These are phyloP conservation scores for Penicilliopsis zonata DNA, from an alignment of 495 filamentous ascomycete species.

Conservation along the genomic window DNA sequence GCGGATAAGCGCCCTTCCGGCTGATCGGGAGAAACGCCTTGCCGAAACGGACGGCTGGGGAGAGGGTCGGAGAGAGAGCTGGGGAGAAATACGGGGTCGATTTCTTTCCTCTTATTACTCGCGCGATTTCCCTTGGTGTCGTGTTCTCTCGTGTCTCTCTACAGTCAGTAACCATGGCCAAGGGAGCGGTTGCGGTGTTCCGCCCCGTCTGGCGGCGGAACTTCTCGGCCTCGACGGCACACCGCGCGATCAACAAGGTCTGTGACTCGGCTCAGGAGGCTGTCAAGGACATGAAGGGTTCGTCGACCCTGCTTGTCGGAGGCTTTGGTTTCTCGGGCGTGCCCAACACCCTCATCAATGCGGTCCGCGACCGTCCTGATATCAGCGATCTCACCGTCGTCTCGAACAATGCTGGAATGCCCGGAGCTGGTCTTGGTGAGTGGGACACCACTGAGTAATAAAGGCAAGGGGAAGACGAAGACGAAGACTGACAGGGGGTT, in stretches of 20 bases:
- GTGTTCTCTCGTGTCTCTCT: not conserved
- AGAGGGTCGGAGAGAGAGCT: too few species aligned
- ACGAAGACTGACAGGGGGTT: too few species aligned
- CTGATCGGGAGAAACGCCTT: not conserved
- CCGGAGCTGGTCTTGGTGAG: conserved; percentile 57
- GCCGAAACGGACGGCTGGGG: not conserved
- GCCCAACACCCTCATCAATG: conserved; percentile 72
- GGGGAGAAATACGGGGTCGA: not conserved
- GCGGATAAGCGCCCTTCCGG: not conserved
- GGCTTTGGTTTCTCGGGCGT: conserved; percentile 82
- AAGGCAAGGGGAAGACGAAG: not conserved
- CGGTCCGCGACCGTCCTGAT: conserved; percentile 56
- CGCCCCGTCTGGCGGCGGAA: conserved; percentile 34
- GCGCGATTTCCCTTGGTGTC: not conserved
- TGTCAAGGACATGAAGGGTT: conserved; percentile 59
- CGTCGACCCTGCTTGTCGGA: conserved; percentile 60
- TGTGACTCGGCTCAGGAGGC: conserved; percentile 58
- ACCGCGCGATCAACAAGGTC: conserved; percentile 65
- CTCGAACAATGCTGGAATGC: conserved; percentile 84
- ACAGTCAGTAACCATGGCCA: conserved; percentile 14
- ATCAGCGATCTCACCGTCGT: conserved; percentile 69
- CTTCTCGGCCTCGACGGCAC: conserved; percentile 52
- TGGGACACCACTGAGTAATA: not conserved
- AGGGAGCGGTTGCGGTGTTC: conserved; percentile 20
- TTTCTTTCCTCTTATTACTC: not conserved